These are phyloP conservation scores for Phaeophleospora eucalypticola DNA, from an alignment of 2,329 filamentous ascomycete genomes.

Conservation along the genomic window DNA sequence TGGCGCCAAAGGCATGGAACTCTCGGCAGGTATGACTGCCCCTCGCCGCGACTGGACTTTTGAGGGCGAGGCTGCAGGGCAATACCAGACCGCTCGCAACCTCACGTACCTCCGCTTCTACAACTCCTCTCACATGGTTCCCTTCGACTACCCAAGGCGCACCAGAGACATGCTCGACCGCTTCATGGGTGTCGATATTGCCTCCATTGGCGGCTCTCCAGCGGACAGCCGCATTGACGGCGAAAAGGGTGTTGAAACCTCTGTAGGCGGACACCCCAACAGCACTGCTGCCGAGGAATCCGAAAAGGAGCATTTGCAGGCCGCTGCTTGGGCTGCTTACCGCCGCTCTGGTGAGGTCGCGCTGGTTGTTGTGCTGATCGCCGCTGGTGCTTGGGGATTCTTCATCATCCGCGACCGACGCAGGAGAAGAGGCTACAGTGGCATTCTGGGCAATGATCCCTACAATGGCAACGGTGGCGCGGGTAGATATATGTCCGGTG, in stretches of 20 bases:
- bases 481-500: constrained; percentile 33
- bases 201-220: constrained; percentile 74
- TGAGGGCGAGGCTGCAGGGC: constrained; percentile 79
- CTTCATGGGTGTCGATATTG: constrained; percentile 90
- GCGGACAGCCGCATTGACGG: constrained; percentile 79
- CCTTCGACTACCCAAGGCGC: constrained; percentile 83
- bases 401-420: constrained; percentile 58
- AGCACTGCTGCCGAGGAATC: constrained; percentile 63
- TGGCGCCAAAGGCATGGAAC: constrained; percentile 84
- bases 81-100: constrained; percentile 93
- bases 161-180: constrained; percentile 95
- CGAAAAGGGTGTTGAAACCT: constrained; percentile 73
- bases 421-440: constrained; percentile 43
- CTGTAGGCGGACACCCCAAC: constrained; percentile 66
- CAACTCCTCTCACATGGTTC: constrained; percentile 97
- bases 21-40: constrained; percentile 80
- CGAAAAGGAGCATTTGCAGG: constrained; percentile 69
- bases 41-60: constrained; percentile 94
- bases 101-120: constrained; percentile 93
- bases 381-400: constrained; percentile 70
- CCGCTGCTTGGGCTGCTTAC: constrained; percentile 85
- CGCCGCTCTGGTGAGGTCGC: constrained; percentile 82
- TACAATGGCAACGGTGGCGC: constrained; percentile 39
- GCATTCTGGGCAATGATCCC: constrained; percentile 36
- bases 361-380: constrained; percentile 73